Evolutionary conservation across 176 grass and related monocot genomes (phyloP).

Genomic region (Oryza rufipogon): DNA sequence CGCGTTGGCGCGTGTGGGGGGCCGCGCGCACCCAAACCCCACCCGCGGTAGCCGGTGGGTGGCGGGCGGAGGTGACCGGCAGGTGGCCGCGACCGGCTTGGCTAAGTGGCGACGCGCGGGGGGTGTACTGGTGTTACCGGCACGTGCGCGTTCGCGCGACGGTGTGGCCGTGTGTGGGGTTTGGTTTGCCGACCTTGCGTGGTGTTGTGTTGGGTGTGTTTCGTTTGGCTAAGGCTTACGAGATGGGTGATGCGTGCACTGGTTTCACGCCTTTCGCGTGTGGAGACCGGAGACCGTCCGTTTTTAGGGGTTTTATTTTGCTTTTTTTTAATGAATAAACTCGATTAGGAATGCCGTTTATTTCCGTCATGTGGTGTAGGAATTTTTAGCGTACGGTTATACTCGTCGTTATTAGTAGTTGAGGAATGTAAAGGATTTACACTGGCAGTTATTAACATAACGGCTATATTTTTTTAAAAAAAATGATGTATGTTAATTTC

Average conservation of each 20-base stretch:
- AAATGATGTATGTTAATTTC: too few relatives aligned
- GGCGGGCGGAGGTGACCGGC: slow-evolving; percentile 17
- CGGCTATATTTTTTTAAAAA: too few relatives aligned
- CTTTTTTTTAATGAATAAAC: too few relatives aligned
- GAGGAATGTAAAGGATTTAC: too few relatives aligned
- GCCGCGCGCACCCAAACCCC: neutral
- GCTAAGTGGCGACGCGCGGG: neutral
- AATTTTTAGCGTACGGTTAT: too few relatives aligned
- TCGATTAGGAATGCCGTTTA: too few relatives aligned
- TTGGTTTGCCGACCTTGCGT: slow-evolving; percentile 14
- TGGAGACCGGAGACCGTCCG: neutral
- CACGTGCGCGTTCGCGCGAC: neutral
- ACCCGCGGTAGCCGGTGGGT: slow-evolving; percentile 10
- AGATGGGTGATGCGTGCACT: slow-evolving; percentile 5
- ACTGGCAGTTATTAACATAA: too few relatives aligned
- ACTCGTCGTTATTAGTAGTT: too few relatives aligned
- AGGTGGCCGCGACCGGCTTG: slow-evolving; percentile 1
- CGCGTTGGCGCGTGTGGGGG: neutral
- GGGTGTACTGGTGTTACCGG: neutral
- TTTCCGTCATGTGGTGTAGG: too few relatives aligned
- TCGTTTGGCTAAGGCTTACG: neutral
- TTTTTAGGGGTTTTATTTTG: neutral
- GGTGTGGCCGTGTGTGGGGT: too few relatives aligned
- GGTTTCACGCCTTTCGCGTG: slow-evolving; percentile 35
- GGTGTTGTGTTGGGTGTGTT: neutral